Evolutionary conservation across 306 rosid species (phyloP), one percentile per base, ranked within the genome.

Genomic region (Carpinus viminea): DNA sequence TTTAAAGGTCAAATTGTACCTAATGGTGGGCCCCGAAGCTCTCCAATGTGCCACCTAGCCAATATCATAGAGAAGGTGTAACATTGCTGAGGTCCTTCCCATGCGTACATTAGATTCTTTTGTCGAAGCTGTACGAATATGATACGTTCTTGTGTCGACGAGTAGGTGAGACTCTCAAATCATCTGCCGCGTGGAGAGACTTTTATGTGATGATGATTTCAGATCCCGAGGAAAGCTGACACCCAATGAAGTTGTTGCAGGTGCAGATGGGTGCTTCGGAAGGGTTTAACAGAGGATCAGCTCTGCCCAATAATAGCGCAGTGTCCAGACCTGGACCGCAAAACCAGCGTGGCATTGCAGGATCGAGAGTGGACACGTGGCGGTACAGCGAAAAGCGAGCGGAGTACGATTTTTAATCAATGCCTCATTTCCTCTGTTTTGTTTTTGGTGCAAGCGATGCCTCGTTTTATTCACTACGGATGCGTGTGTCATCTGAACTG

Each of bases 401-500:
- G 85, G 85, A 78, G 78, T 79, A 53, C 66, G 83, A 83, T 56
- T 59, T 73, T 53, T 84, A 82, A 62, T 62, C 20, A 79, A 83
- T 75, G 12, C 60, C 48, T 54, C 68, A 51, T 69, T 53, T 45
- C 41, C 66, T 66, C 24, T 21, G 64, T 21, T 21, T 59, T 59
- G 24, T 10, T 26, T 59, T 59, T 24, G 65, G 65, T 59, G 24
- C n/a, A 36, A 59, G 5, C 17, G 13, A 21, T 62, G 10, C 73
- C 38, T 41, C 73, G 54, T 72, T 51, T 48, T 76, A 74, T 72
- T 78, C 87, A 74, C 76, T 77, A 72, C 46, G 66, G 82, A 86
- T 77, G 87, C 93, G 94, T 90, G 89, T 81, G 87, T 78, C 84
- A 85, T 76, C 85, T 13, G 55, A 57, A 85, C 88, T 74, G 28